Evolutionary conservation across 1,284 basidiomycete species (phyloP).

Genomic region (Ganoderma lucidum): DNA sequence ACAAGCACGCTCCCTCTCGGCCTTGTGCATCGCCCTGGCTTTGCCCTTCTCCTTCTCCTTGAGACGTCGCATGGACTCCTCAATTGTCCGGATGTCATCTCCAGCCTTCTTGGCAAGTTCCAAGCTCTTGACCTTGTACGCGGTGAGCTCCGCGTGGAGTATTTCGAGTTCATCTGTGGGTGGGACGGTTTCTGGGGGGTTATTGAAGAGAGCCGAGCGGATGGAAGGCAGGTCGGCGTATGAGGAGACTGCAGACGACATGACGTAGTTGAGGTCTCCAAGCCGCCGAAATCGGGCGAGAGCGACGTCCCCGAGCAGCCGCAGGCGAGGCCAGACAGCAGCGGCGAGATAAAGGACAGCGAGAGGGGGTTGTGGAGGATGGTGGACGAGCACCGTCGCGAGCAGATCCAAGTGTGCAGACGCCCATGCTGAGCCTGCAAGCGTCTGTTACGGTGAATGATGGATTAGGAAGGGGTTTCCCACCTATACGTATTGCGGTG

Average conservation of each 20-base stretch:
- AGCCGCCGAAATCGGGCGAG: constrained; percentile 15
- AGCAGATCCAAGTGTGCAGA: constrained; percentile 36
- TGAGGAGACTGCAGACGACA: constrained; percentile 56
- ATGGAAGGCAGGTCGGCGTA: constrained; percentile 55
- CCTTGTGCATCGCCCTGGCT: constrained; percentile 68
- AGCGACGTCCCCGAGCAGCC: constrained; percentile 20
- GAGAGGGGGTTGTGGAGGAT: constrained; percentile 21
- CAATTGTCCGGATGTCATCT: constrained; percentile 72
- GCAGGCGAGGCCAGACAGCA: constrained; percentile 12
- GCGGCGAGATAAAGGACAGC: constrained; percentile 14
- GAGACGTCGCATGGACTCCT: constrained; percentile 73
- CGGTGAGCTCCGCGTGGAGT: constrained; percentile 66
- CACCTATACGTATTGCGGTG: constrained; percentile 22
- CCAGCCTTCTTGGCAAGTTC: constrained; percentile 73
- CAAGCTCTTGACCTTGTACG: constrained; percentile 59
- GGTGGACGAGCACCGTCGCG: constrained; percentile 34
- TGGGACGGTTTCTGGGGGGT: constrained; percentile 69
- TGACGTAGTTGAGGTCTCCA: constrained; percentile 33
- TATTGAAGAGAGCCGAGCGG: constrained; percentile 65
- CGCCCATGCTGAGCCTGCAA: constrained; percentile 27
- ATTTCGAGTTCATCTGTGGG: constrained; percentile 74
- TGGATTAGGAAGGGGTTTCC: constrained; percentile 25
- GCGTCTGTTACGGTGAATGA: constrained; percentile 27
- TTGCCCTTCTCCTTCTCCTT: constrained; percentile 82
- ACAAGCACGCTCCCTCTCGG: constrained; percentile 77